These are phyloP conservation scores for Linnemannia elongata DNA, from an alignment of 192 early-diverging fungal species.

Conservation along the genomic window DNA sequence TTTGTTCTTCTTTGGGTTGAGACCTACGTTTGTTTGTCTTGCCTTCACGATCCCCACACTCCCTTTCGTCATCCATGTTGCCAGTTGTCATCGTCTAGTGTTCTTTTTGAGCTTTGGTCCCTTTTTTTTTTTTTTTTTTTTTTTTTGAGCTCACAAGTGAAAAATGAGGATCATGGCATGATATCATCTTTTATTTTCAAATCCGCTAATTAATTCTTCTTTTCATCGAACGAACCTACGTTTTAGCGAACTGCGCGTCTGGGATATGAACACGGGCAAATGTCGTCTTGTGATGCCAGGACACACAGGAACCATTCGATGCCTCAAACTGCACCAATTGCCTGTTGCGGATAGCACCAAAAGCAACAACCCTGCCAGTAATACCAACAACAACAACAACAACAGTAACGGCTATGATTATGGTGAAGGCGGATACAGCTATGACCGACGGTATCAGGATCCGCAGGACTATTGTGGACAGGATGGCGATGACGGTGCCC, in stretches of 20 bases:
- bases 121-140: constrained; percentile 15
- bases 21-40: background rate
- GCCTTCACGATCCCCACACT: background rate
- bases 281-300: constrained; percentile 94
- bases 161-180: background rate
- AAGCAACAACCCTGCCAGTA: background rate
- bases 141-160: background rate
- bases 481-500: background rate
- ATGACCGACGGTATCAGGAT: background rate
- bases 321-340: constrained; percentile 78
- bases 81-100: constrained; percentile 7
- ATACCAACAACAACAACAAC: constrained; percentile 1
- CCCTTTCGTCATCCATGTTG: constrained; percentile 7
- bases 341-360: background rate
- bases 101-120: constrained; percentile 2
- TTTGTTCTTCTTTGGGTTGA: constrained; percentile 10
- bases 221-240: background rate
- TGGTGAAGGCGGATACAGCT: background rate
- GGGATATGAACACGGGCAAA: constrained; percentile 90
- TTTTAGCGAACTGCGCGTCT: constrained; percentile 87
- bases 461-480: background rate
- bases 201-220: background rate
- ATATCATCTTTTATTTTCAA: constrained; percentile 7
- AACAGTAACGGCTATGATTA: constrained; percentile 2
- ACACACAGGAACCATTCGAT: constrained; percentile 97